Evolutionary conservation across 345 rosid genomes (phyloP), one percentile per base, ranked within the genome.

Genomic region (Eucalyptus globulus): DNA sequence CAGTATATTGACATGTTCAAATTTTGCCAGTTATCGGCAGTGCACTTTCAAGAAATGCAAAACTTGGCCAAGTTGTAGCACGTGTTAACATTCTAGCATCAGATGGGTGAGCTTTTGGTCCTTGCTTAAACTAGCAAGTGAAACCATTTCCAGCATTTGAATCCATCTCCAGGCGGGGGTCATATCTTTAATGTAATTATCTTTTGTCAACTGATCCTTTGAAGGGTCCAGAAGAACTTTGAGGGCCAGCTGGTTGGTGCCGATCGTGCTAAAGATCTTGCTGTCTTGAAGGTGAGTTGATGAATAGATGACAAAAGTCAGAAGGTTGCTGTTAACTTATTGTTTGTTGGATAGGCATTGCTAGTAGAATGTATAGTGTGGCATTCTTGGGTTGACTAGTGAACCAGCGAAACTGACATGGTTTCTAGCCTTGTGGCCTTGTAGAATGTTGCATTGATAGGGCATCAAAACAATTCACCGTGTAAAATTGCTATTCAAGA

Each of bases 231-330:
- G 90, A 96, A 96, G 94, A 97, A 96, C 92, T 97, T 95, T 87
- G 99, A 97, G 94, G 99, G 99, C 40, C 95, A 89, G 92, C 93
- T 97, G 91, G 88, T 97, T 65, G 99, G 98, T 50, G 99, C 99
- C 40, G 98, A 97, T 91, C 99, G 98, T 88, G 86, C 94, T 27
- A 97, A 97, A 92, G 99, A 97, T 93, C 99, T 97, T 83, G 99
- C 99, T 91, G 99, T 97, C 87, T 93, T 97, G 92, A 95, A 97
- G 97, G 95, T 96, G 56, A 45, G 58, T 83, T 72, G 34, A 7
- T 50, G 89, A 50, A 67, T 87, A 49, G 56, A 31, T 80, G 60
- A 49, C 26, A 15, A 69, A 58, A 53, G 31, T 87, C 34, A 21
- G 29, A 43, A 54, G 60, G 60, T n/a, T 49, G 43, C 31, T 14